Conservation (phyloP, 83 land plant species). For the Thuja plicata region DNA sequence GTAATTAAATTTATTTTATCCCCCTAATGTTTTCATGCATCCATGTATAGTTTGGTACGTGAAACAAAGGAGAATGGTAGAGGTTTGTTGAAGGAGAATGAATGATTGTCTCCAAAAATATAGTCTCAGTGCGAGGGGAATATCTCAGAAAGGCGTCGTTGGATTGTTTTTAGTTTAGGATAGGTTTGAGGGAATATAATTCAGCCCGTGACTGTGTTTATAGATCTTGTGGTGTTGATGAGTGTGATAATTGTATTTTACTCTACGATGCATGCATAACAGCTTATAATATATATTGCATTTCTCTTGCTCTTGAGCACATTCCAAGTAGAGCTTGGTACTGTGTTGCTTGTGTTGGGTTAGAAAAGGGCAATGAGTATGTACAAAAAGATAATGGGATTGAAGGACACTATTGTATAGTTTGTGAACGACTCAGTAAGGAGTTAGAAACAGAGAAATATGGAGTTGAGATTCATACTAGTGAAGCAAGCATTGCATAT, state of each 20-base stretch:
- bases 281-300: slow-evolving; percentile 12
- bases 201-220: too few species aligned
- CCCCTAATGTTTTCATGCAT: too few species aligned
- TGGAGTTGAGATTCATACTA: not conserved
- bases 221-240: not conserved
- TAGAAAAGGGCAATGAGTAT: not conserved
- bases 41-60: too few species aligned
- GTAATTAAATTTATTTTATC: too few species aligned
- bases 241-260: not conserved
- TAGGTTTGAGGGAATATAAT: too few species aligned
- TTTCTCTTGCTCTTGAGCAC: not conserved
- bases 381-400: not conserved
- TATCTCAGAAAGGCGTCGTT: too few species aligned
- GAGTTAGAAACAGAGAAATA: not conserved
- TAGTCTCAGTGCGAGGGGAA: too few species aligned
- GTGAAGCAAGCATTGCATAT: slow-evolving; percentile 98
- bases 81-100: too few species aligned
- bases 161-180: too few species aligned
- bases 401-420: not conserved
- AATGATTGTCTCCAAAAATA: too few species aligned
- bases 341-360: not conserved
- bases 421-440: not conserved
- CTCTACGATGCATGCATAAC: not conserved
- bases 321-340: not conserved
- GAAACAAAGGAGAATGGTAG: too few species aligned